phyloP scores from a whole-genome alignment of 148 eudicot species.

The Talinum fruticosum region DNA sequence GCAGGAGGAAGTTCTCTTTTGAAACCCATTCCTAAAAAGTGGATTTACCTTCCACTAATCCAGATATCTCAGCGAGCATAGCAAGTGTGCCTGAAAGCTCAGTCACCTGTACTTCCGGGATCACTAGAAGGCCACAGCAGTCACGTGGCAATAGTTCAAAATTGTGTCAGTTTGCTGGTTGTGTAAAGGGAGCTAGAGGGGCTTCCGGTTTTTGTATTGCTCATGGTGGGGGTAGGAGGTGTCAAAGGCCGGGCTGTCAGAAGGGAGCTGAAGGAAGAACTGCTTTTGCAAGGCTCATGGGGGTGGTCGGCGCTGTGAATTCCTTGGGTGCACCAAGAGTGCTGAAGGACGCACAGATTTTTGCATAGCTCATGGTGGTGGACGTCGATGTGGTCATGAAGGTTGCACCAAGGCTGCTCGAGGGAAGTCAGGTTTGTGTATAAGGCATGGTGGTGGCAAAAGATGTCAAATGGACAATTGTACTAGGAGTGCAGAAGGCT shows the following conservation, averaged over 20 bases:
- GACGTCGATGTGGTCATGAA: constrained; percentile 76
- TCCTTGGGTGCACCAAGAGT: constrained; percentile 83
- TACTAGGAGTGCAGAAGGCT: constrained; percentile 91
- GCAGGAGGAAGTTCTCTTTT: constrained; percentile 28
- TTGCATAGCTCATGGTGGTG: constrained; percentile 97
- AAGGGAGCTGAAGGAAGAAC: constrained; percentile 99
- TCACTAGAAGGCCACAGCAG: constrained; percentile 42
- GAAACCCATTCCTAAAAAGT: constrained; percentile 34
- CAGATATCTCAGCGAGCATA: constrained; percentile 52
- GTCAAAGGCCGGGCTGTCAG: constrained; percentile 81
- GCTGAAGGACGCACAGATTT: constrained; percentile 93
- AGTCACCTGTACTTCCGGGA: constrained; percentile 85
- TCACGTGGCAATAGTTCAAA: constrained; percentile 57
- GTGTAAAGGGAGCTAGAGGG: constrained; percentile 92
- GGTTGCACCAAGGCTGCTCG: constrained; percentile 85
- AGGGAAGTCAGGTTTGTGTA: constrained; percentile 91
- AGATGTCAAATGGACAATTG: constrained; percentile 84
- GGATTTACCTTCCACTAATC: constrained; percentile 27
- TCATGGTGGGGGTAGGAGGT: constrained; percentile 97
- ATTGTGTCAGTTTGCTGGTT: constrained; percentile 71
- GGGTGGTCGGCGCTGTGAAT: constrained; percentile 89
- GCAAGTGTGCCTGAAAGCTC: constrained; percentile 62
- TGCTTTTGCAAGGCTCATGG: constrained; percentile 99
- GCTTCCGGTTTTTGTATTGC: constrained; percentile 97
- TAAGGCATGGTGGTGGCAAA: constrained; percentile 97